A percentile compares a stretch with the other conserved stretches of the same genome.
phyloP scores from a whole-genome alignment of 208 protist species.

The Leishmania tropica region DNA sequence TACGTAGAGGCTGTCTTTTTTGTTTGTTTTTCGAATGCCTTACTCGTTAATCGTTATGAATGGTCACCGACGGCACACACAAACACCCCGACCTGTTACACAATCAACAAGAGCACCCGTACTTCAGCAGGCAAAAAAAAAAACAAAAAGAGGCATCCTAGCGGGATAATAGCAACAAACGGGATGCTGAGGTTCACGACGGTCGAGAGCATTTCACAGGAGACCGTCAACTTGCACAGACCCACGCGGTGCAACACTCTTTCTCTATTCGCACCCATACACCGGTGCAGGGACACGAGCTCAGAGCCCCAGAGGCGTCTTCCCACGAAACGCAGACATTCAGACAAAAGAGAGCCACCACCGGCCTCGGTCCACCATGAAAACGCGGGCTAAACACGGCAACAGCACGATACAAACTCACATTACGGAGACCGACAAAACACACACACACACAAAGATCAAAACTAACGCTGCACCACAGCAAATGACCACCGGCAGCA shows the following conservation, averaged over 20 bases:
- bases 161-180: neutral
- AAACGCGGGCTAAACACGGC: neutral
- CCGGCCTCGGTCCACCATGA: neutral
- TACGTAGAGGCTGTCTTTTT: neutral
- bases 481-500: neutral
- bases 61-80: neutral
- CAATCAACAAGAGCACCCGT: neutral
- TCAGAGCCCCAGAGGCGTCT: neutral
- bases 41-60: conserved; percentile 11
- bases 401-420: neutral
- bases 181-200: neutral
- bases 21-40: neutral
- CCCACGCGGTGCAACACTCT: too few species aligned
- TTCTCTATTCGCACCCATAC: neutral
- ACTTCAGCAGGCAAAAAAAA: too few species aligned
- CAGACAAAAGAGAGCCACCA: neutral
- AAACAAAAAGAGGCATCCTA: too few species aligned
- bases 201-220: too few species aligned
- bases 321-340: neutral
- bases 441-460: neutral
- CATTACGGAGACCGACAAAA: too few species aligned
- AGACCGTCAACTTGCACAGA: too few species aligned
- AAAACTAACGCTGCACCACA: neutral
- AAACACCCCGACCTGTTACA: neutral
- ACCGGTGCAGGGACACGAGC: neutral